Conservation (phyloP, 2,329 filamentous ascomycete species). For the Neofusicoccum laricinum region DNA sequence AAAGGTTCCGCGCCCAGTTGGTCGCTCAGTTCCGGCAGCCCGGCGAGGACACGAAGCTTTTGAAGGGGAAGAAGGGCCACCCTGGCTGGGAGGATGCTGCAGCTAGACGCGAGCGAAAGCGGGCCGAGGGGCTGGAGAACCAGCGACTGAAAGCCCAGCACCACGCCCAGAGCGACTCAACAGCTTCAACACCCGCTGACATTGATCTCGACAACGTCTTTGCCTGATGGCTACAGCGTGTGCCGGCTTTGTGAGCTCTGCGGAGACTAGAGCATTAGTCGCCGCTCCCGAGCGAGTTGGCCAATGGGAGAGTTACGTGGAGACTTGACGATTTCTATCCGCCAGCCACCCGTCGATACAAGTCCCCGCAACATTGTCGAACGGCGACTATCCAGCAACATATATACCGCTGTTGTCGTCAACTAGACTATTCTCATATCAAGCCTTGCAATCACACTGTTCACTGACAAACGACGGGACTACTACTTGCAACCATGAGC, state of each 20-base stretch:
- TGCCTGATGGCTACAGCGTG: not conserved
- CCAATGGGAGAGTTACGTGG: conserved; percentile 21
- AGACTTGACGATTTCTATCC: conserved; percentile 17
- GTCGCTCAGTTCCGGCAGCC: conserved; percentile 21
- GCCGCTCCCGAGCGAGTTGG: not conserved
- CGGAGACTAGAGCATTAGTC: conserved; percentile 10
- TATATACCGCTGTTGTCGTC: not conserved
- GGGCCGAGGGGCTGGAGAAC: conserved; percentile 42
- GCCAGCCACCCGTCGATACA: not conserved
- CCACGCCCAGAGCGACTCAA: not conserved
- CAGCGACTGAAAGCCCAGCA: conserved; percentile 3
- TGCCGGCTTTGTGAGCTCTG: not conserved
- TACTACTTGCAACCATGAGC: not conserved
- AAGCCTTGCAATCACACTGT: not conserved
- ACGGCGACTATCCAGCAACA: not conserved
- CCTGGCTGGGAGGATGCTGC: conserved; percentile 40
- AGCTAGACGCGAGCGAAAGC: conserved; percentile 37
- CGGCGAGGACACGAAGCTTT: not conserved
- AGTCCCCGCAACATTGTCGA: not conserved
- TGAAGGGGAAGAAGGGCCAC: conserved; percentile 33
- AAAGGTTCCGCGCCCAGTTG: conserved; percentile 59
- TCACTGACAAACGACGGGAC: not conserved
- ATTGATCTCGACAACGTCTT: conserved; percentile 15
- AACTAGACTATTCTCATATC: not conserved
- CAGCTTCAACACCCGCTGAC: not conserved